Conservation (phyloP, 1,139 yeast species). For the Zygosaccharomyces sapae region DNA sequence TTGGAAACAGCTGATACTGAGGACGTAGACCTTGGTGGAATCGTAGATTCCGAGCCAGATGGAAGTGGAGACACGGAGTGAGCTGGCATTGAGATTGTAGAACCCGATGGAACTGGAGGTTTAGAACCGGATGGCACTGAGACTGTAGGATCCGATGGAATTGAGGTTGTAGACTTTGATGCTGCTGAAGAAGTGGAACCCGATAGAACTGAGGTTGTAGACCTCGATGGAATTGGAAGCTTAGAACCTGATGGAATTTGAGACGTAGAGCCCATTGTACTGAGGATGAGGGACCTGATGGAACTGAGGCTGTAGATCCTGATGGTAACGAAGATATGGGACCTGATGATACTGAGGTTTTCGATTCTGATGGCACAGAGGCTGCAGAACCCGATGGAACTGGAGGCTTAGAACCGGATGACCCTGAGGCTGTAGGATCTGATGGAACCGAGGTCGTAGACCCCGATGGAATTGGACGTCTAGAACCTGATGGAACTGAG, state of each 20-base stretch:
- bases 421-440: slow-evolving; percentile 2
- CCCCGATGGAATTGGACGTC: slow-evolving; percentile 2
- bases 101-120: slow-evolving; percentile 2
- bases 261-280: slow-evolving; percentile 1
- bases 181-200: slow-evolving; percentile 3
- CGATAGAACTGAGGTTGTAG: slow-evolving; percentile 1
- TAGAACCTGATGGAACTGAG: slow-evolving; percentile 1
- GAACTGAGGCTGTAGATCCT: too few relatives aligned
- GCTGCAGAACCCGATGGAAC: slow-evolving; percentile 1
- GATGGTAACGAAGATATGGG: too few relatives aligned
- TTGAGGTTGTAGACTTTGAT: neutral
- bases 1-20: too few relatives aligned
- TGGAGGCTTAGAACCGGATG: slow-evolving; percentile 1
- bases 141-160: neutral
- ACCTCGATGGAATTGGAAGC: too few relatives aligned
- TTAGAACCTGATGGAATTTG: slow-evolving; percentile 1
- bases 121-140: slow-evolving; percentile 2
- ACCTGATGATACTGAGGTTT: too few relatives aligned
- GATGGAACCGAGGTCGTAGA: slow-evolving; percentile 1
- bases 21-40: too few relatives aligned
- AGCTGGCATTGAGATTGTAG: slow-evolving; percentile 1
- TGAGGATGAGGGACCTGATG: too few relatives aligned
- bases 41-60: too few relatives aligned
- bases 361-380: slow-evolving; percentile 2
- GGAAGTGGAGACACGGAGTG: too few relatives aligned